Conservation (phyloP, 768 basidiomycete genomes). For the Lactarius sanguifluus region DNA sequence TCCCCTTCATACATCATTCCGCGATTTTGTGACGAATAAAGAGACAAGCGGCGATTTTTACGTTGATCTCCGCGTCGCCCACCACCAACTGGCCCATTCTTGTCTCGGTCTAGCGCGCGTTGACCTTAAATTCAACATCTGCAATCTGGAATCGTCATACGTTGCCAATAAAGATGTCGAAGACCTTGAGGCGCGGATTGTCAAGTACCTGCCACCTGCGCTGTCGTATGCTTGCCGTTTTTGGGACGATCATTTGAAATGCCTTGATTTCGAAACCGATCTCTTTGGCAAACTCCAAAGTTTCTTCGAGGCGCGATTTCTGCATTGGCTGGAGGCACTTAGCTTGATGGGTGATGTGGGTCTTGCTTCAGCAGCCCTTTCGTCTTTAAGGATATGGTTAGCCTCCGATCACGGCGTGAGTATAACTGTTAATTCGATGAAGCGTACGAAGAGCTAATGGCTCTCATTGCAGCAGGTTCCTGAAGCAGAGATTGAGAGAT, state of each 20-base stretch:
- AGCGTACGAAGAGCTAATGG: neutral
- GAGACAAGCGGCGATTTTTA: neutral
- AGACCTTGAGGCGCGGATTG: neutral
- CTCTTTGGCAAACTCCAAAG: neutral
- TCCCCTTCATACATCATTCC: constrained; percentile 6
- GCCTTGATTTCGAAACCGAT: neutral
- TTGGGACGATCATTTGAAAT: constrained; percentile 5
- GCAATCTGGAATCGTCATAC: constrained; percentile 4
- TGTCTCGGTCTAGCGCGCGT: neutral
- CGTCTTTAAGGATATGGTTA: neutral
- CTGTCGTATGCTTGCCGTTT: constrained; percentile 5
- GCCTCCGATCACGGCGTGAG: neutral
- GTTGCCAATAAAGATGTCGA: neutral
- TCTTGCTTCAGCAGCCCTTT: neutral
- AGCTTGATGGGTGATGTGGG: neutral
- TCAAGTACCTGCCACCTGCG: neutral
- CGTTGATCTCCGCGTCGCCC: neutral
- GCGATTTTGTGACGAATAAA: neutral
- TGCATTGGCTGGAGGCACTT: neutral
- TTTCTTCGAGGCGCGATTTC: neutral
- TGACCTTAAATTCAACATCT: constrained; percentile 8
- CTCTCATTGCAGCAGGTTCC: neutral
- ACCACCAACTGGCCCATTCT: neutral
- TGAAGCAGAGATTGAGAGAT: neutral
- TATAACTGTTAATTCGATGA: neutral